phyloP scores from a whole-genome alignment of 495 filamentous ascomycete species.

The Penicillium chermesinum region DNA sequence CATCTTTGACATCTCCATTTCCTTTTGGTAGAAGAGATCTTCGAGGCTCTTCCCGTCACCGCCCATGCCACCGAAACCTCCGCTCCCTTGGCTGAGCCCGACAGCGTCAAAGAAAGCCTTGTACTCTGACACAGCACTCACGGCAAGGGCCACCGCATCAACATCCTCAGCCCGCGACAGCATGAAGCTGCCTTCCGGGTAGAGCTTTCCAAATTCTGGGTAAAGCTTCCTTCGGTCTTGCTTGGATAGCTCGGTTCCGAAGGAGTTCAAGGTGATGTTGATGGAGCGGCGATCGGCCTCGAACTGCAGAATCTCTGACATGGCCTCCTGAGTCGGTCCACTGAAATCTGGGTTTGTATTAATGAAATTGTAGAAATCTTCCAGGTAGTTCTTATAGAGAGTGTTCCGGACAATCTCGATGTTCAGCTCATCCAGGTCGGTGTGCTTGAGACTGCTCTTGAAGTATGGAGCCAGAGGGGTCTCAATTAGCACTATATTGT shows the following conservation, averaged over 20 bases:
- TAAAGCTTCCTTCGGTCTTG: slow-evolving; percentile 93
- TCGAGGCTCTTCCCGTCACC: slow-evolving; percentile 87
- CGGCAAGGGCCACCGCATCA: slow-evolving; percentile 85
- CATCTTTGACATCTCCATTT: slow-evolving; percentile 95
- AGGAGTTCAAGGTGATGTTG: slow-evolving; percentile 99
- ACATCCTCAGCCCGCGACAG: slow-evolving; percentile 92
- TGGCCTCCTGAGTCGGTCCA: slow-evolving; percentile 86
- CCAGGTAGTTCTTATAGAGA: slow-evolving; percentile 98
- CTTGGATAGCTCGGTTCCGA: slow-evolving; percentile 95
- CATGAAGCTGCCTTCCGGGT: slow-evolving; percentile 93
- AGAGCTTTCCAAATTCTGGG: slow-evolving; percentile 81
- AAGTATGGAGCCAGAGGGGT: slow-evolving; percentile 95
- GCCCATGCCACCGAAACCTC: slow-evolving; percentile 72
- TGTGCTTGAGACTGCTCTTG: slow-evolving; percentile 88
- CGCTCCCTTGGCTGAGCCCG: slow-evolving; percentile 70
- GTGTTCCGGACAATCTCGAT: slow-evolving; percentile 99
- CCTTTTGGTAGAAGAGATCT: slow-evolving; percentile 97
- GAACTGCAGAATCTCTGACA: slow-evolving; percentile 92
- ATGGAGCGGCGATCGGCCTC: slow-evolving; percentile 95
- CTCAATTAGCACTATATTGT: slow-evolving; percentile 95
- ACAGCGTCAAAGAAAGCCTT: slow-evolving; percentile 92
- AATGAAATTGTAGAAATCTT: slow-evolving; percentile 93
- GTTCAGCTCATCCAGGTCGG: slow-evolving; percentile 97
- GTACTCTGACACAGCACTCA: slow-evolving; percentile 88
- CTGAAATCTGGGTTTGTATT: slow-evolving; percentile 76